A percentile compares a stretch with the other conserved stretches of the same genome.
Evolutionary conservation across 1,284 basidiomycete species (phyloP).

Genomic region (Exobasidium cylindrosporum): DNA sequence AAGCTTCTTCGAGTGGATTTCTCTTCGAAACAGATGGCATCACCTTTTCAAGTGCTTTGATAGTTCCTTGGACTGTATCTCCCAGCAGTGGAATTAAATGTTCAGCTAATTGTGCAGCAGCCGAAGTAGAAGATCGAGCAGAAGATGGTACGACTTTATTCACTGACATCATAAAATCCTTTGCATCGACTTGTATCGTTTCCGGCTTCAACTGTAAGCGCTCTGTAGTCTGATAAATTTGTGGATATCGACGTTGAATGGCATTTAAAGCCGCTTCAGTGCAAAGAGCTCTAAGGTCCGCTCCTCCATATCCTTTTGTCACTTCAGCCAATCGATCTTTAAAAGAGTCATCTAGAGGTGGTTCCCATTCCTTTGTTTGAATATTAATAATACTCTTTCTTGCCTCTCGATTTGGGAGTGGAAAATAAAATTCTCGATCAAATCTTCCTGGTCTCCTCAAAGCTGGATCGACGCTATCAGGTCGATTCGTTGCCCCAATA

Average conservation of each 20-base stretch:
- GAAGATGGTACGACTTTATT: slow-evolving; percentile 88
- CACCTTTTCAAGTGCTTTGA: slow-evolving; percentile 63
- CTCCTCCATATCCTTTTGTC: slow-evolving; percentile 97
- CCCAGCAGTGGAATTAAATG: slow-evolving; percentile 81
- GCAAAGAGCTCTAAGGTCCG: slow-evolving; percentile 70
- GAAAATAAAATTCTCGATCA: slow-evolving; percentile 98
- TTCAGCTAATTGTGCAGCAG: slow-evolving; percentile 76
- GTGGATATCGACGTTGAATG: slow-evolving; percentile 91
- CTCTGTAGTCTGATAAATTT: slow-evolving; percentile 91
- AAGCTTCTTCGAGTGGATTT: slow-evolving; percentile 79
- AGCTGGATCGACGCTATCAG: slow-evolving; percentile 95
- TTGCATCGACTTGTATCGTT: slow-evolving; percentile 77
- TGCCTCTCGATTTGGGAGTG: slow-evolving; percentile 78
- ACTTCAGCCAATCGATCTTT: slow-evolving; percentile 74
- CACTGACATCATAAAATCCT: slow-evolving; percentile 96
- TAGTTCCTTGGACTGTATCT: slow-evolving; percentile 69
- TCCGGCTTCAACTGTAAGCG: slow-evolving; percentile 80
- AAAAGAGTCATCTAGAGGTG: slow-evolving; percentile 69
- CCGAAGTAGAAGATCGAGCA: slow-evolving; percentile 80
- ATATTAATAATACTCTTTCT: slow-evolving; percentile 85
- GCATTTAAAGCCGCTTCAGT: slow-evolving; percentile 97
- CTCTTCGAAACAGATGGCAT: slow-evolving; percentile 56
- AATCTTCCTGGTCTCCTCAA: slow-evolving; percentile 90
- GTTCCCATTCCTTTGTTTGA: slow-evolving; percentile 87
- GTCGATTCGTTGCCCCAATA: slow-evolving; percentile 95